Percentiles rank a stretch among this genome's conserved stretches.
phyloP scores from a whole-genome alignment of 441 rosid genomes.

The Metrosideros polymorpha region DNA sequence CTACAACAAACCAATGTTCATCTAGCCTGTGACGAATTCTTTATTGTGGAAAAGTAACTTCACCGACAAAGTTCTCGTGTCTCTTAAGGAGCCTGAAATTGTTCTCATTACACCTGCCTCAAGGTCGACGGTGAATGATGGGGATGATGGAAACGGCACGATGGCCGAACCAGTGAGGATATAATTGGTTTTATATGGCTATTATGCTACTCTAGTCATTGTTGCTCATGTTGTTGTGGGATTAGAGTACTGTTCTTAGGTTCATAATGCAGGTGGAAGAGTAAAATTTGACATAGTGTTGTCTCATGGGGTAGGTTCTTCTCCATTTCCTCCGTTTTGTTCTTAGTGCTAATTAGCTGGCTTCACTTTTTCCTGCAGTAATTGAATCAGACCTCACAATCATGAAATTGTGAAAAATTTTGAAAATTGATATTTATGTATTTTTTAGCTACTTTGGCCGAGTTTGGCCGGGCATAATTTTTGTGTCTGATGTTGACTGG shows the following conservation, averaged over 20 bases:
- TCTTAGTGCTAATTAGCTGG: too few relatives aligned
- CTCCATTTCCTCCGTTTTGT: too few relatives aligned
- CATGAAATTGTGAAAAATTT: too few relatives aligned
- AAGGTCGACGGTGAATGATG: constrained; percentile 58
- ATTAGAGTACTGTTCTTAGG: not conserved
- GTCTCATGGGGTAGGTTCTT: too few relatives aligned
- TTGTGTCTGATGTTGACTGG: too few relatives aligned
- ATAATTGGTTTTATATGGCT: not conserved
- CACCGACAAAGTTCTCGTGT: constrained; percentile 65
- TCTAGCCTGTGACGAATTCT: constrained; percentile 84
- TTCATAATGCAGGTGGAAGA: too few relatives aligned
- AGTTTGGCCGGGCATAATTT: too few relatives aligned
- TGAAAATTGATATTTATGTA: too few relatives aligned
- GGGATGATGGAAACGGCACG: constrained; percentile 84
- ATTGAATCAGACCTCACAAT: too few relatives aligned
- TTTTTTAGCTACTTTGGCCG: too few relatives aligned
- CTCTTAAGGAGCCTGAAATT: constrained; percentile 76
- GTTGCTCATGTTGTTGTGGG: not conserved
- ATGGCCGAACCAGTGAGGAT: constrained; percentile 85
- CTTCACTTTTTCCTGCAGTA: too few relatives aligned
- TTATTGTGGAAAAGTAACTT: constrained; percentile 87
- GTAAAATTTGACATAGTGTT: too few relatives aligned
- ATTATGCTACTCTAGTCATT: not conserved
- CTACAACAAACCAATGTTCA: constrained; percentile 62
- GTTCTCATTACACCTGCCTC: constrained; percentile 68